Evolutionary conservation across 2,329 filamentous ascomycete species (phyloP).

Genomic region (Pseudogymnoascus sp.): DNA sequence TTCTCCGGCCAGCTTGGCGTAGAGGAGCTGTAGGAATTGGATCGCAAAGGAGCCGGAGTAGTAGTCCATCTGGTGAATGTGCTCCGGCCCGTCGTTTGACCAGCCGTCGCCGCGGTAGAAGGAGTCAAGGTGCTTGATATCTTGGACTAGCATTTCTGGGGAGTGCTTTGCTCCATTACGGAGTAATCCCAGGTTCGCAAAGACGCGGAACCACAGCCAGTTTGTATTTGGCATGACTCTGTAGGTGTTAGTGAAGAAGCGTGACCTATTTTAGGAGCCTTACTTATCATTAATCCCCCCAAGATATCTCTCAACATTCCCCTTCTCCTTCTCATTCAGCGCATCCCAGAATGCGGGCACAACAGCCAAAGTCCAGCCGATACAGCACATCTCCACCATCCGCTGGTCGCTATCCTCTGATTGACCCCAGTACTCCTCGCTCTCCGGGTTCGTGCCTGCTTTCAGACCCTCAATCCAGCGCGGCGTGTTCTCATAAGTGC

Average conservation of each 20-base stretch:
- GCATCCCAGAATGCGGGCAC: conserved; percentile 45
- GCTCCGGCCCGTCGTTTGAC: conserved; percentile 74
- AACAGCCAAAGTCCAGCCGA: conserved; percentile 68
- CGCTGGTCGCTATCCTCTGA: conserved; percentile 71
- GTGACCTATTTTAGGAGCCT: conserved; percentile 28
- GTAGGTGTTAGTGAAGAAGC: conserved; percentile 32
- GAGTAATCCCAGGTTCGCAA: conserved; percentile 71
- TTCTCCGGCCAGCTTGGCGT: conserved; percentile 62
- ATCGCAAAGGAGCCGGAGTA: conserved; percentile 80
- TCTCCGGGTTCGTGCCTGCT: conserved; percentile 62
- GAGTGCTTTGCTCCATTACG: conserved; percentile 68
- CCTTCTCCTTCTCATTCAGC: conserved; percentile 53
- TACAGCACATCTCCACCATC: conserved; percentile 79
- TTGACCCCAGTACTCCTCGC: conserved; percentile 68
- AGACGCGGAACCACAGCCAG: conserved; percentile 79
- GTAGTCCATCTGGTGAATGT: conserved; percentile 79
- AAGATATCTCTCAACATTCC: conserved; percentile 64
- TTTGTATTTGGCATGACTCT: conserved; percentile 63
- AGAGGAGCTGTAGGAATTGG: conserved; percentile 71
- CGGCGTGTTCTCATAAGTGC: conserved; percentile 54
- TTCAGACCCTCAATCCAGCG: conserved; percentile 66
- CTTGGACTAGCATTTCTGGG: conserved; percentile 60
- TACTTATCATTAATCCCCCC: conserved; percentile 72
- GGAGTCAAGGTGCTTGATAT: conserved; percentile 71
- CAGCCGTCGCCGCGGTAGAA: conserved; percentile 78